These are phyloP conservation scores for Zarea fungicola DNA, from an alignment of 2,329 filamentous ascomycete species.

Conservation along the genomic window DNA sequence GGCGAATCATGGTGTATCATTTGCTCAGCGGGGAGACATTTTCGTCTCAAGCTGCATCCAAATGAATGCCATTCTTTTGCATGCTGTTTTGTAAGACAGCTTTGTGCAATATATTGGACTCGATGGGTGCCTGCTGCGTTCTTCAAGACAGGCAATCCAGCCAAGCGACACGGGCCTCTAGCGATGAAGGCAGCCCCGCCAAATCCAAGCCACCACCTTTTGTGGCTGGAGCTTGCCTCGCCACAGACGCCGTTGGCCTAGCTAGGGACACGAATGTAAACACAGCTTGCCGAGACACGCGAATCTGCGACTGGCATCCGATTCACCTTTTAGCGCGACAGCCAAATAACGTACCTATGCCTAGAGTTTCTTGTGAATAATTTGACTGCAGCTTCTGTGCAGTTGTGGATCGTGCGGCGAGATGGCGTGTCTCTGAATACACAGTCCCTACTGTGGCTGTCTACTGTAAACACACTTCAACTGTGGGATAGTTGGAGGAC, in stretches of 20 bases:
- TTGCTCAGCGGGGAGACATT: neutral
- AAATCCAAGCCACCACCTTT: neutral
- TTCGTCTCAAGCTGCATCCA: neutral
- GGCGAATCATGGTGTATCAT: neutral
- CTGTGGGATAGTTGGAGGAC: no score
- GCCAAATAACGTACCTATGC: no score
- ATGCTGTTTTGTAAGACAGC: neutral
- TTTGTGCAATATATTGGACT: neutral
- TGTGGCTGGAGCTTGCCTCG: neutral
- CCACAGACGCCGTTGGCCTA: conserved; percentile 3
- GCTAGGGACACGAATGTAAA: conserved; percentile 6
- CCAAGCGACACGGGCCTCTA: no score
- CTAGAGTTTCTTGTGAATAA: no score
- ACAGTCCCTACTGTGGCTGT: no score
- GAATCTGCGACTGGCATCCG: neutral
- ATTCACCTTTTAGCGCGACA: conserved; percentile 4
- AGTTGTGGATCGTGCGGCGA: no score
- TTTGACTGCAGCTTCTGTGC: no score
- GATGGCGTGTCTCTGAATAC: no score
- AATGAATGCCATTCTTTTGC: neutral
- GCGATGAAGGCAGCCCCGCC: conserved; percentile 2
- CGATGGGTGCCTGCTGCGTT: neutral
- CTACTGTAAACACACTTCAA: no score
- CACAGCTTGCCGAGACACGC: neutral
- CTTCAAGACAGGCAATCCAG: no score